Percentiles rank a stretch among this genome's conserved stretches.
Evolutionary conservation across 2,329 filamentous ascomycete species (phyloP).

Genomic region (Coniochaeta prunicola): DNA sequence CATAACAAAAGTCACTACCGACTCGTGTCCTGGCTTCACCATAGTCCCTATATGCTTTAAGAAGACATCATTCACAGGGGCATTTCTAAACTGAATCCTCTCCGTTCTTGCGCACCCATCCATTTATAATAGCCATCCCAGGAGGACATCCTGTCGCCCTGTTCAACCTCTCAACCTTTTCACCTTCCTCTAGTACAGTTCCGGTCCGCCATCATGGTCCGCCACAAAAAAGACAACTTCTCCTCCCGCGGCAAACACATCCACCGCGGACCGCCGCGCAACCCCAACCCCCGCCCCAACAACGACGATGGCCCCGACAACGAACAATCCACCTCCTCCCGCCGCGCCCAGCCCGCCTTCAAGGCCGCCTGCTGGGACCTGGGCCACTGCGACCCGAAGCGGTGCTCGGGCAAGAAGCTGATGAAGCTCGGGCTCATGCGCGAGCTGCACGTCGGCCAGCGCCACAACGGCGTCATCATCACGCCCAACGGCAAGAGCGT

Average conservation of each 20-base stretch:
- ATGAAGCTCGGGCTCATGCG: conserved; percentile 93
- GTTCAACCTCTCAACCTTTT: not conserved
- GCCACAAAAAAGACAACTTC: conserved; percentile 88
- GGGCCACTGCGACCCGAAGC: conserved; percentile 93
- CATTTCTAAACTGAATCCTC: no score
- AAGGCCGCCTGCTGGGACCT: conserved; percentile 98
- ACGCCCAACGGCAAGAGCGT: conserved; percentile 88
- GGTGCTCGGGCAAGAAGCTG: conserved; percentile 91
- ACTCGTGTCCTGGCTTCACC: no score
- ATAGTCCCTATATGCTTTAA: no score
- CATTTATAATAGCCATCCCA: no score
- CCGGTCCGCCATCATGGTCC: conserved; percentile 57
- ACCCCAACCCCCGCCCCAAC: conserved; percentile 34
- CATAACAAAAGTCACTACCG: no score
- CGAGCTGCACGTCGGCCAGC: conserved; percentile 84
- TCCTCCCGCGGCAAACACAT: conserved; percentile 67
- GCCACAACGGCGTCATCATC: conserved; percentile 85
- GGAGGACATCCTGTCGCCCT: no score
- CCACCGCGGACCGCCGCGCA: conserved; percentile 48
- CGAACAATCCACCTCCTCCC: conserved; percentile 10
- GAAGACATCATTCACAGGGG: no score
- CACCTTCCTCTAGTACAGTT: not conserved
- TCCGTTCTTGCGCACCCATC: no score
- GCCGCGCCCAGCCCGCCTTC: conserved; percentile 46
- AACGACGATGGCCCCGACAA: conserved; percentile 28